Evolutionary conservation across 441 rosid species (phyloP), one percentile per base, ranked within the genome.

Genomic region (Populus hybrid): DNA sequence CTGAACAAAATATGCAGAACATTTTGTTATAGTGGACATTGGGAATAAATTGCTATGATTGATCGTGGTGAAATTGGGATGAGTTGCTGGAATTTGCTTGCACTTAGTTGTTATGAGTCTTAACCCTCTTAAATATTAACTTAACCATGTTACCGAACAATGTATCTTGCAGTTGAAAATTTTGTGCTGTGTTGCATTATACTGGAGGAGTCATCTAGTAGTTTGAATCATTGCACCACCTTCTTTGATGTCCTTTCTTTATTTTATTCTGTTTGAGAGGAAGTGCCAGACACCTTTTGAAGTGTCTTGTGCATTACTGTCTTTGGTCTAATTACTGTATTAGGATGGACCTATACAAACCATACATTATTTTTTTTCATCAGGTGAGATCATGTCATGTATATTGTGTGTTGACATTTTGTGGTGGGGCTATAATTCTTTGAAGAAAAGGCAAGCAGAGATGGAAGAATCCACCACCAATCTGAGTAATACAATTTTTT

Each of bases 351-450:
- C 70, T 28, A 33, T 20, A 50, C 68, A 73, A 14, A 59, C 35
- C n/a, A 53, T 53, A 53, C 61, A 53, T 11, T 26, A 20, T n/a
- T 73, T 28, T n/a, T n/a, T 4, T 45, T 26, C 6, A 23, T 67
- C 1, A 7, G 65, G 72, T 45, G 78, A 75, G 64, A 45, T 71
- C 35, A 69, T 36, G n/a, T 63, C 72, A 68, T 53, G 50, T 8
- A 35, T 53, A 21, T 75, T 53, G 21, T 16, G 14, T 35, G 9
- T 31, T 9, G 40, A 56, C 21, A 50, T 68, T 53, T 23, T 50
- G 33, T 12, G 23, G 71, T 0, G 16, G 53, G 14, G 31, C 26
- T 45, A 65, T n/a, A 7, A 40, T 18, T 68, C 21, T 69, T 31
- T 7, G 31, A 68, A 3, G 28, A 4, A 24, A 33, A 33, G 73